Evolutionary conservation across 768 basidiomycete genomes (phyloP).

Genomic region (Boletus reticuloceps): DNA sequence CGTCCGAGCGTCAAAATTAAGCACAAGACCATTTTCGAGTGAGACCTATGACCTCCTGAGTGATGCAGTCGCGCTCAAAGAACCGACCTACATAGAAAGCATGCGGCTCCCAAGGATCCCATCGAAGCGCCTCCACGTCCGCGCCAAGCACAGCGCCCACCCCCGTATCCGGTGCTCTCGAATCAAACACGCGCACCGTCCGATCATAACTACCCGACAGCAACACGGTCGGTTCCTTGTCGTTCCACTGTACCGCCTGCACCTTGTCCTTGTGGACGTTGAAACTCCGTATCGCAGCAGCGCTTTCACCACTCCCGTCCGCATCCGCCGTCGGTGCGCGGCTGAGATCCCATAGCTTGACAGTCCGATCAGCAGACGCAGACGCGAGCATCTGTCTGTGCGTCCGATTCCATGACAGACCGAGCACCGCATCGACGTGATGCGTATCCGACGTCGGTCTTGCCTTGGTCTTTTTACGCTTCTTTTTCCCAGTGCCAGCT

Average conservation of each 20-base stretch:
- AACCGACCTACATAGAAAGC: conserved; percentile 72
- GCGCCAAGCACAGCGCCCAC: conserved; percentile 85
- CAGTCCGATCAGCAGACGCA: conserved; percentile 90
- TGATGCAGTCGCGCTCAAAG: not conserved
- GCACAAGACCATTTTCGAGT: conserved; percentile 89
- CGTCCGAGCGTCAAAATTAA: conserved; percentile 88
- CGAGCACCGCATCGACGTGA: conserved; percentile 94
- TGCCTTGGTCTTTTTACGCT: conserved; percentile 81
- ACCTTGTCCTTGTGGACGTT: conserved; percentile 89
- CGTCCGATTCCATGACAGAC: conserved; percentile 86
- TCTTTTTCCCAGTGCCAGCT: conserved; percentile 94
- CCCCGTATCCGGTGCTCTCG: conserved; percentile 74
- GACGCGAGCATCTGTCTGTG: conserved; percentile 92
- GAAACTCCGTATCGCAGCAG: conserved; percentile 78
- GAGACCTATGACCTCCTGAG: conserved; percentile 61
- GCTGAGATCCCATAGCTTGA: conserved; percentile 96
- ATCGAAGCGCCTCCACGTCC: conserved; percentile 90
- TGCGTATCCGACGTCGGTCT: conserved; percentile 59
- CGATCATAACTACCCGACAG: conserved; percentile 94
- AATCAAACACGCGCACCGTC: conserved; percentile 93
- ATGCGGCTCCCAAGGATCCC: conserved; percentile 94
- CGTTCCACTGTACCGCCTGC: conserved; percentile 95
- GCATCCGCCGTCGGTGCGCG: conserved; percentile 55
- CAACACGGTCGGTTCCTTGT: conserved; percentile 81
- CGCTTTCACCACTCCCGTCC: conserved; percentile 40